Base-by-base conservation (phyloP, 768 basidiomycete genomes). In the Daedaleopsis nitida region DNA sequence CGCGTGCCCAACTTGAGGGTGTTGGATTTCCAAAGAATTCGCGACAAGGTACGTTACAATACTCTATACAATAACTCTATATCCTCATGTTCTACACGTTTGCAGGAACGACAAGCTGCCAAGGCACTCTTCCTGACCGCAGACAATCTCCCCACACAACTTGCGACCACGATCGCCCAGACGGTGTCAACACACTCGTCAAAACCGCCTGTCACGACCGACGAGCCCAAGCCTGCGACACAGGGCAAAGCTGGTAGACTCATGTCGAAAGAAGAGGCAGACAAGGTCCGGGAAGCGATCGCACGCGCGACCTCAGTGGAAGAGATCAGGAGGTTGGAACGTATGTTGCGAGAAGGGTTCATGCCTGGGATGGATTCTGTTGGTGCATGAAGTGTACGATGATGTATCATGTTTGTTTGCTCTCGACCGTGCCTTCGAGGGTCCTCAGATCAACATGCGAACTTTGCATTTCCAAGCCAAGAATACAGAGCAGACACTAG, bases 21-120 rank as follows among this genome's bases (percentile, higher is more conserved):
- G 78, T 82, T 96, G 72, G 94, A 96, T 84, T 96, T 92, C 78
- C 91, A 94, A 83, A 87, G 94, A 77, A 91, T 96, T 70, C 87
- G 90, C 74, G 93, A 95, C 75, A 94, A 94, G 86, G 94, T 94
- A 80, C 81, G 88, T 78, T 77, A 74, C 74, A 70, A 11, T 3
- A 9, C 71, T 63, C 43, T 34, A 17, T 50, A 6, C 57, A 48
- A n/a, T 37, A 8, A 23, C 9, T n/a, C 8, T 1, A 21, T 17
- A 1, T 23, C n/a, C 52, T 37, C 52, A 37, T 37, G 21, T 16
- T 19, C n/a, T 21, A 42, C 42, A 1, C 13, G 7, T 34, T 5
- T 52, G 55, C 72, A 95, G 93, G 94, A 96, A 78, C 87, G 94
- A 61, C 78, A 86, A 74, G 76, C 84, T 23, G 94, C 85, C 51